phyloP scores from a whole-genome alignment of 2,329 filamentous ascomycete species.

The Calcarisporium arbuscula region DNA sequence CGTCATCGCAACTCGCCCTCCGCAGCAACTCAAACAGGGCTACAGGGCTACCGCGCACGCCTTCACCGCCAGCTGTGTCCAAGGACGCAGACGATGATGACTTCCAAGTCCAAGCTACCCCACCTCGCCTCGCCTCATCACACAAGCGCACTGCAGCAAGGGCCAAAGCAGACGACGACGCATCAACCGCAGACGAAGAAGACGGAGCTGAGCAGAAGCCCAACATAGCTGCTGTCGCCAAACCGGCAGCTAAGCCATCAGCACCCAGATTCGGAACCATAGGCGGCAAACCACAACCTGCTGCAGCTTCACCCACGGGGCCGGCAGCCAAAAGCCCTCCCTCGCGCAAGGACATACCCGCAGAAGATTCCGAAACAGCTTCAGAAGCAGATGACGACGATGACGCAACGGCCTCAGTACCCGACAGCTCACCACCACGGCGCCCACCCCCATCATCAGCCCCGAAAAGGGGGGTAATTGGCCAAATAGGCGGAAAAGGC shows the following conservation, averaged over 20 bases:
- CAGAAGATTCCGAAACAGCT: conserved; percentile 34
- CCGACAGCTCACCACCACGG: conserved; percentile 12
- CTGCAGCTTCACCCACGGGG: conserved; percentile 14
- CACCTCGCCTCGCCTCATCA: conserved; percentile 28
- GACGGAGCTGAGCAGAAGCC: no score
- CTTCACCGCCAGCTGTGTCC: conserved; percentile 12
- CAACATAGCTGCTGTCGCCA: no score
- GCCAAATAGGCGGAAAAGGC: conserved; percentile 30
- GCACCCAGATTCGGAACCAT: conserved; percentile 27
- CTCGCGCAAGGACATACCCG: conserved; percentile 5
- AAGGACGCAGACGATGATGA: conserved; percentile 39
- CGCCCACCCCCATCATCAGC: conserved; percentile 16
- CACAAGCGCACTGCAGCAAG: conserved; percentile 14
- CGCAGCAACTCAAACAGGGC: conserved; percentile 11
- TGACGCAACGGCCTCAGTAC: conserved; percentile 17
- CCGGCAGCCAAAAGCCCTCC: conserved; percentile 9
- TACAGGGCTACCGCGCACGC: conserved; percentile 6
- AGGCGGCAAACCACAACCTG: conserved; percentile 24
- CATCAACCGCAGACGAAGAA: conserved; percentile 27
- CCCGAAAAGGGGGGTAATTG: conserved; percentile 27
- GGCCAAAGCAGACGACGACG: conserved; percentile 16
- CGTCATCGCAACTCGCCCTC: conserved; percentile 16
- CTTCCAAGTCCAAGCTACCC: conserved; percentile 45
- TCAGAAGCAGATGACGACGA: conserved; percentile 33
- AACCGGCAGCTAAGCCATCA: conserved; percentile 12